Base-by-base conservation (phyloP, 108 stramenopile species). In the Nitzschia palea region DNA sequence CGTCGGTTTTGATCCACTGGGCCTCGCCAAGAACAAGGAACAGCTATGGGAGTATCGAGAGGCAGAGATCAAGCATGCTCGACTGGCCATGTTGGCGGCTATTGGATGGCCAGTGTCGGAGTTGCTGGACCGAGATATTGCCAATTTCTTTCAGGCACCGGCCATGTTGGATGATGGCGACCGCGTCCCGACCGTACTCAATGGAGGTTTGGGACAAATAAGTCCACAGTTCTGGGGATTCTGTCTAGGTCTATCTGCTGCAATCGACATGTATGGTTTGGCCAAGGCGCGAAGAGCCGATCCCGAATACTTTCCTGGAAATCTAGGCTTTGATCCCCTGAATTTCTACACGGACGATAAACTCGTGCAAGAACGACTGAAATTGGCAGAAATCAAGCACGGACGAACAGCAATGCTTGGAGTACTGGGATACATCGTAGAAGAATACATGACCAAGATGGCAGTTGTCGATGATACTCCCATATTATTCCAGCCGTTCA, bases 1-100 rank as follows among this genome's bases (percentile, higher is more conserved):
- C 55, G 81, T 90, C 15, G 95, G 95, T 3, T 96, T 96, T 74
- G 95, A 96, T 76, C 95, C 95, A 8, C 64, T 93, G n/a, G 74
- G 78, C 27, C 74, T 96, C 4, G 86, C 83, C 14, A 57, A 69
- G 27, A 83, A 52, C 52, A 47, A 58, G 35, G 87, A 86, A 31
- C 54, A 70, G 48, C 71, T 96, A 1, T 44, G 67, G 58, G 55
- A 82, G 22, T 84, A 85, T 30, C 76, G 95, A 10, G 90, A 93
- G 73, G 91, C 91, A 0, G 95, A 96, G 66, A 71, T 96, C 28
- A 96, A 96, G 60, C 95, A 96, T 73, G 79, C 87, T 25, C 71
- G 94, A 52, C 69, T 94, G 27, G 93, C 93, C 9, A 94, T 94
- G 93, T 61, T 94, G 66, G 86, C 91, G 25, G 91, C 88, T 25